Evolutionary conservation across 1,284 basidiomycete species (phyloP).

Genomic region (Tilletia indica): DNA sequence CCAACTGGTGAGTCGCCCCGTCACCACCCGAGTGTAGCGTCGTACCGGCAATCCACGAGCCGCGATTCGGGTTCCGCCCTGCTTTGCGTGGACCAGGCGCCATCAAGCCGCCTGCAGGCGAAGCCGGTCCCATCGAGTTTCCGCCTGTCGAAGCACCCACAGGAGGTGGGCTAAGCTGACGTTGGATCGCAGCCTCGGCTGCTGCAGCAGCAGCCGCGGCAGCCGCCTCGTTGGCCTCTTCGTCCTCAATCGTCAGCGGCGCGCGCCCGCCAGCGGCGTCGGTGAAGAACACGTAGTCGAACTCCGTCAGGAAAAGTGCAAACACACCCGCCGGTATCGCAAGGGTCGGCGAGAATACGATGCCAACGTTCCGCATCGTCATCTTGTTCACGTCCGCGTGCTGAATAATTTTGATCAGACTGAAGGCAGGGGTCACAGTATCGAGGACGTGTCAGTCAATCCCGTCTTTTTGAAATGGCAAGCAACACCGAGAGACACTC

Average conservation of each 20-base stretch:
- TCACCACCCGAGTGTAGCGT: conserved; percentile 19
- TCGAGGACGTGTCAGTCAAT: not conserved
- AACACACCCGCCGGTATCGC: conserved; percentile 50
- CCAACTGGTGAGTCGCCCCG: conserved; percentile 11
- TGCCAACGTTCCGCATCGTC: conserved; percentile 97
- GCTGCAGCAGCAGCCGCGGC: not conserved
- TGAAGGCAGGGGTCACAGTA: not conserved
- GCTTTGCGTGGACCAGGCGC: not conserved
- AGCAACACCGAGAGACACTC: not conserved
- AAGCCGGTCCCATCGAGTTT: too few species aligned
- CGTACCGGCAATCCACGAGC: conserved; percentile 20
- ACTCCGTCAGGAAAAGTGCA: conserved; percentile 48
- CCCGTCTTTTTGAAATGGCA: not conserved
- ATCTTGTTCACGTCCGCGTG: conserved; percentile 92
- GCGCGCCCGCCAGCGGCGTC: conserved; percentile 43
- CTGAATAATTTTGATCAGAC: conserved; percentile 85
- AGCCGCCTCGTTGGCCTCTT: conserved; percentile 16
- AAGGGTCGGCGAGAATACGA: conserved; percentile 66
- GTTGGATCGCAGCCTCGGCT: not conserved
- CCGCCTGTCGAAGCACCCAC: not conserved
- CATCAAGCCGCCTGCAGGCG: not conserved
- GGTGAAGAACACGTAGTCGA: conserved; percentile 46
- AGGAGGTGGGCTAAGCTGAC: not conserved
- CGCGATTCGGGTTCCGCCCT: conserved; percentile 15
- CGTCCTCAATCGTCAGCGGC: conserved; percentile 35